Evolutionary conservation across 169 alveolate genomes (phyloP).

Genomic region (Plasmodium coatneyi): DNA sequence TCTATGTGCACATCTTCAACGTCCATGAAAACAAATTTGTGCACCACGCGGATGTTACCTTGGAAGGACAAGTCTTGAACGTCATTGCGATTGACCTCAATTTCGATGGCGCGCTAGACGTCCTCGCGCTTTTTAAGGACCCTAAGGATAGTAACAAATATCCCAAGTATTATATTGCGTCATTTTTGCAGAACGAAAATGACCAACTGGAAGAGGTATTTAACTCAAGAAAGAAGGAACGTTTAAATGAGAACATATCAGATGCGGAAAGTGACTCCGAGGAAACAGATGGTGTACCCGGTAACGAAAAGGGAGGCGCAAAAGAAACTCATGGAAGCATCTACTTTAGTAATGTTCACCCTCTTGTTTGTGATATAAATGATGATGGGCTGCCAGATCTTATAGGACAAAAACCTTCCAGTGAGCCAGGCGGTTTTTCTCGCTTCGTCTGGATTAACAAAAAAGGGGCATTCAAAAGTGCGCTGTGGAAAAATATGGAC

Average conservation of each 20-base stretch:
- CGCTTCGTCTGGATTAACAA: slow-evolving; percentile 82
- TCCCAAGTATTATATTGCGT: slow-evolving; percentile 14
- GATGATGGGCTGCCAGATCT: slow-evolving; percentile 88
- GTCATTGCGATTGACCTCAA: slow-evolving; percentile 79
- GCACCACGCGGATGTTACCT: slow-evolving; percentile 31
- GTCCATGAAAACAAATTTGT: slow-evolving; percentile 29
- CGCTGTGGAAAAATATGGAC: slow-evolving; percentile 68
- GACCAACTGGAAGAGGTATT: slow-evolving; percentile 56
- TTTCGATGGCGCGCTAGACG: slow-evolving; percentile 78
- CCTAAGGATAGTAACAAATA: slow-evolving; percentile 12
- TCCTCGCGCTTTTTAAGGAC: slow-evolving; percentile 76
- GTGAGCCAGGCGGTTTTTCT: slow-evolving; percentile 55
- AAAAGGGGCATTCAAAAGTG: slow-evolving; percentile 75
- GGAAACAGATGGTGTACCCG: not conserved
- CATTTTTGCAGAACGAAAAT: slow-evolving; percentile 71
- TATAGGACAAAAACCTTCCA: slow-evolving; percentile 74
- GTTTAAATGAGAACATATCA: slow-evolving; percentile 16
- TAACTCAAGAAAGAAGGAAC: slow-evolving; percentile 55
- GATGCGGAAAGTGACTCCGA: not conserved
- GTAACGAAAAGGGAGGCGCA: not conserved
- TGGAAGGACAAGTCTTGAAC: slow-evolving; percentile 77
- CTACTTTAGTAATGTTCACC: slow-evolving; percentile 82
- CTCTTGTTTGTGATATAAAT: slow-evolving; percentile 86
- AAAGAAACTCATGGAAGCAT: slow-evolving; percentile 6
- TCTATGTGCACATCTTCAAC: slow-evolving; percentile 37